These are phyloP conservation scores for Sclerotinia glacialis DNA, from an alignment of 2,329 filamentous ascomycete species.

Conservation along the genomic window DNA sequence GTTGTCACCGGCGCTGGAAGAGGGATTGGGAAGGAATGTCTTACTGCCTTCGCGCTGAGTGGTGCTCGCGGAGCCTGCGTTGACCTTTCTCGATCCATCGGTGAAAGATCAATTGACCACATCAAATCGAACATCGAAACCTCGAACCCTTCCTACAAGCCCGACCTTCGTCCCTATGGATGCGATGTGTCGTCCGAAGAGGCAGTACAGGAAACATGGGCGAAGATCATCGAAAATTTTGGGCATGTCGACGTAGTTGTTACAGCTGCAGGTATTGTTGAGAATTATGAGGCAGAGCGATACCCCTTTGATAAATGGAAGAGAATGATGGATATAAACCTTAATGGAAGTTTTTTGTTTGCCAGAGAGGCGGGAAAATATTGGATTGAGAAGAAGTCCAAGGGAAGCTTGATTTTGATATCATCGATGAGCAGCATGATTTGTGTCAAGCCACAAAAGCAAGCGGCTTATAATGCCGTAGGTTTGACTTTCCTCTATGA, in stretches of 20 bases:
- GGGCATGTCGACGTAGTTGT: slow-evolving; percentile 43
- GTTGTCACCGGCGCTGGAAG: slow-evolving; percentile 52
- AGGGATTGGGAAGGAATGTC: slow-evolving; percentile 51
- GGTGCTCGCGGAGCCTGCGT: slow-evolving; percentile 34
- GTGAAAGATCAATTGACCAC: slow-evolving; percentile 35
- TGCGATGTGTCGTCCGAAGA: slow-evolving; percentile 43
- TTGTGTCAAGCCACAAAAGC: slow-evolving; percentile 41
- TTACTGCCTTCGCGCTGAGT: slow-evolving; percentile 41
- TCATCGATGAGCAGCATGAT: slow-evolving; percentile 39
- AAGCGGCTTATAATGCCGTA: slow-evolving; percentile 42
- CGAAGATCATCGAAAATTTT: slow-evolving; percentile 41
- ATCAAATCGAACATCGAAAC: slow-evolving; percentile 37
- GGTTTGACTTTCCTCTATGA: slow-evolving; percentile 15
- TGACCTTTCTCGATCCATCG: slow-evolving; percentile 27
- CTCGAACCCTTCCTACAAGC: slow-evolving; percentile 27
- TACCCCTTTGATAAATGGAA: slow-evolving; percentile 40
- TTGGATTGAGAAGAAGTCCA: slow-evolving; percentile 39
- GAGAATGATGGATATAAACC: slow-evolving; percentile 41
- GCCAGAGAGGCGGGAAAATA: slow-evolving; percentile 41
- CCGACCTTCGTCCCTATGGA: slow-evolving; percentile 41
- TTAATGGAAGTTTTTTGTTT: slow-evolving; percentile 42
- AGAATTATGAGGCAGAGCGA: slow-evolving; percentile 39
- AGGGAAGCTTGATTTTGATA: slow-evolving; percentile 35
- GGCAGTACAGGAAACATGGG: slow-evolving; percentile 41
- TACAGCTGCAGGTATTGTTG: slow-evolving; percentile 43